Base-by-base conservation (phyloP, 495 filamentous ascomycete genomes). In the Tirmania nivea region DNA sequence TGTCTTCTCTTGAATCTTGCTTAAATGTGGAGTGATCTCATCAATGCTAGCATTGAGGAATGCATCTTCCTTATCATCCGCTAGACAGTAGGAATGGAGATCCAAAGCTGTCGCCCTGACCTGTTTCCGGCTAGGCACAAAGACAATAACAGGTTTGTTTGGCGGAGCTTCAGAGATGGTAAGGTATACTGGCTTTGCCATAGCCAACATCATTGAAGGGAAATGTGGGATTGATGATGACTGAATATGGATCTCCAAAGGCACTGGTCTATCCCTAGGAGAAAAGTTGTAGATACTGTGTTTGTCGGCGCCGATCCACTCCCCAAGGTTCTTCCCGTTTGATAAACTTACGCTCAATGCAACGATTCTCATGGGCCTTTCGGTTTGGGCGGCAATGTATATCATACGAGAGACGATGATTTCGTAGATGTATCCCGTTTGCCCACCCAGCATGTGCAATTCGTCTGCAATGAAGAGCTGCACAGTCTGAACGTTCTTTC, bases 261-360 rank as follows among this genome's bases (percentile, higher is more conserved):
- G 88, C 1, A 93, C 77, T 5, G 85, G 80, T 20, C 90, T 79
- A 54, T 86, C 78, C 61, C 88, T 79, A 3, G 90, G 90, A 61
- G 86, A 94, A 73, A 99, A 99, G 69, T 96, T 99, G 73, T 83
- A 96, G 54, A 94, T 92, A 35, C 86, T 93, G 64, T 99, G 92
- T 71, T 94, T 96, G 55, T 79, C 89, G n/a, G 90, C 92, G 54
- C 92, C 92, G 59, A 96, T 93, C 90, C 90, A 99, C 68, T 96
- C 92, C 48, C 92, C 88, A 55, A 96, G 77, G 63, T 96, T 90
- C 45, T 88, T 78, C 39, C 90, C 79, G 66, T 94, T 96, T 11
- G 90, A 81, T 25, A 99, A 74, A 16, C 89, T 88, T 45, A 94
- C 92, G 66, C 86, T 92, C 53, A 99, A 69, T 8, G 87, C 90